Percentiles rank a stretch among this genome's conserved stretches.
Conservation (phyloP, 805 yeast species). For the Sugiyamaella americana region DNA sequence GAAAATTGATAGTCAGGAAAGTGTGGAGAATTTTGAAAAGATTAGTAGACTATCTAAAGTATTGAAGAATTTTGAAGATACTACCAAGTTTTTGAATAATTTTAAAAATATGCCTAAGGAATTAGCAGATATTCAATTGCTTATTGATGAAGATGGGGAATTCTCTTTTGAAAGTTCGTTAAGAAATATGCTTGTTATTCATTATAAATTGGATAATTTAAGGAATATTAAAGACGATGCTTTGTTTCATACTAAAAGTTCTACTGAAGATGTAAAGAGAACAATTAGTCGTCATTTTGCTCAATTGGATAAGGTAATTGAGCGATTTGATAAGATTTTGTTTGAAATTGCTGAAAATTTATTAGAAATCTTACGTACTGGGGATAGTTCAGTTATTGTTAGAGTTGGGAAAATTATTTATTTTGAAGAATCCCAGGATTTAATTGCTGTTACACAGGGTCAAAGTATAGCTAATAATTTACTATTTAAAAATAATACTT, state of each 20-base stretch:
- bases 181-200: conserved; percentile 57
- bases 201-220: conserved; percentile 61
- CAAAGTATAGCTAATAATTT: neutral
- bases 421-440: conserved; percentile 72
- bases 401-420: conserved; percentile 74
- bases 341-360: conserved; percentile 62
- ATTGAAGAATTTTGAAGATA: conserved; percentile 66
- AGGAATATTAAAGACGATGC: conserved; percentile 78
- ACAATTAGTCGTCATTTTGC: conserved; percentile 54
- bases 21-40: conserved; percentile 61
- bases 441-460: conserved; percentile 36
- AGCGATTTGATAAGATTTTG: conserved; percentile 55
- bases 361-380: conserved; percentile 64
- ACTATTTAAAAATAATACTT: neutral
- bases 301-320: conserved; percentile 44
- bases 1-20: conserved; percentile 49
- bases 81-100: conserved; percentile 56
- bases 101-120: conserved; percentile 52
- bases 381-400: conserved; percentile 60
- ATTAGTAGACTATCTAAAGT: conserved; percentile 61
- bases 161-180: conserved; percentile 42
- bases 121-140: conserved; percentile 42
- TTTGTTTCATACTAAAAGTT: conserved; percentile 44
- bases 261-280: conserved; percentile 60
- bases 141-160: conserved; percentile 48